Base-by-base conservation (phyloP, 1,284 basidiomycete genomes). In the Athelia psychrophila region DNA sequence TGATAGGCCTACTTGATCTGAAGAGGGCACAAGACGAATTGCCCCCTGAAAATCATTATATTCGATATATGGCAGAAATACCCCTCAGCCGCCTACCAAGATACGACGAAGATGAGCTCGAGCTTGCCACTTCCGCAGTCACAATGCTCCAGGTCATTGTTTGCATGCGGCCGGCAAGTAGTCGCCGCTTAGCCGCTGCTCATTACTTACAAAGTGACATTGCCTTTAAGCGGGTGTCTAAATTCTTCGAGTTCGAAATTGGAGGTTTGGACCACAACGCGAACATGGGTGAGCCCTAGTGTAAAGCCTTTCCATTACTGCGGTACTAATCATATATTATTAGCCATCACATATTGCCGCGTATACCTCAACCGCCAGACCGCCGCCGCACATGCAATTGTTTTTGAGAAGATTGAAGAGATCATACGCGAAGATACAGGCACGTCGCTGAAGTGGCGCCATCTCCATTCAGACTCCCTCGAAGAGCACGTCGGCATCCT, bases 191-290 rank as follows among this genome's bases (percentile, higher is more conserved):
- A 5, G 24, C 47, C 0, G 18, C 30, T 3, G 58, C 60, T 3
- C 60, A 60, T 23, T 67, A 61, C 48, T 25, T 65, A 1, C 63
- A 66, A 33, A 60, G 59, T 22, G 60, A 66, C 49, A 65, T 67
- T 44, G 58, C 51, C 2, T 65, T 63, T 56, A 64, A 64, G 44
- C 51, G 63, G 2, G 53, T 69, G 12, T 53, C 56, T 15, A 61
- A 60, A 2, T 67, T 56, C 44, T 49, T 61, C 10, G 65, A 69
- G 48, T 64, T 69, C 52, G 63, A 67, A 47, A 40, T 68, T 1
- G 63, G 54, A 1, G 51, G 48, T 13, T 23, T 52, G 12, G 57
- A 60, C 44, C 47, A 42, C n/a, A 33, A 51, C 23, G 49, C 53
- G 16, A 50, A 52, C 30, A 54, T 55, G n/a, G 53, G 57, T 60